These are phyloP conservation scores for Rhizopogon vesiculosus DNA, from an alignment of 768 basidiomycete genomes.

Conservation along the genomic window DNA sequence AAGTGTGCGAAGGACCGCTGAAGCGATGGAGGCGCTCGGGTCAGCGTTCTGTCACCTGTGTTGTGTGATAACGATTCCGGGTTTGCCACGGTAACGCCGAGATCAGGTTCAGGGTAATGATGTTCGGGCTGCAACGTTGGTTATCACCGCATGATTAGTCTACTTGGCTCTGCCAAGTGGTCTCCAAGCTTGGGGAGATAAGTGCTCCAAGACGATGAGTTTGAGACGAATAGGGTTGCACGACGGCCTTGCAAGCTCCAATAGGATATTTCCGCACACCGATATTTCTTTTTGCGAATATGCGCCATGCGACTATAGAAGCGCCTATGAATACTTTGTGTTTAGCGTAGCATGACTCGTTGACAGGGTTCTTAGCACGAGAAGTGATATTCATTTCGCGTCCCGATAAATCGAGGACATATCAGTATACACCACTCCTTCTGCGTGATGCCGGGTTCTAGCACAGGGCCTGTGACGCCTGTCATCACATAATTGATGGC, in stretches of 20 bases:
- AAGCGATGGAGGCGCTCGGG: neutral
- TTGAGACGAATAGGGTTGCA: neutral
- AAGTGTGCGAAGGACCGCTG: neutral
- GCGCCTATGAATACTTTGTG: too few species aligned
- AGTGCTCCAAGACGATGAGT: neutral
- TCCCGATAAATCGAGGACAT: neutral
- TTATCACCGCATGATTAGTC: neutral
- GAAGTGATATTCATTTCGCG: neutral
- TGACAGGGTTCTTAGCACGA: too few species aligned
- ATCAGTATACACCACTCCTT: neutral
- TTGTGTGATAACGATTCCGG: too few species aligned
- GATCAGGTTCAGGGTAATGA: neutral
- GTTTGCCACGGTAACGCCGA: neutral
- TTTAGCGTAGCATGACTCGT: too few species aligned
- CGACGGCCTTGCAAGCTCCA: neutral
- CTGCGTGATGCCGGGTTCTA: neutral
- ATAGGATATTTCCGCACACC: neutral
- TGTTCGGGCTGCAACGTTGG: too few species aligned
- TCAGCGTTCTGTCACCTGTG: neutral
- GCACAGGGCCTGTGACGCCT: neutral
- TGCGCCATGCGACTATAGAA: neutral
- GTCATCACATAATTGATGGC: neutral
- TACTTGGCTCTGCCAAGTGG: neutral
- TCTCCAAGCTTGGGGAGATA: neutral
- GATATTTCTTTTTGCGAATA: neutral